These are phyloP conservation scores for Pseudogymnoascus sp. DNA, from an alignment of 2,329 filamentous ascomycete species.

Conservation along the genomic window DNA sequence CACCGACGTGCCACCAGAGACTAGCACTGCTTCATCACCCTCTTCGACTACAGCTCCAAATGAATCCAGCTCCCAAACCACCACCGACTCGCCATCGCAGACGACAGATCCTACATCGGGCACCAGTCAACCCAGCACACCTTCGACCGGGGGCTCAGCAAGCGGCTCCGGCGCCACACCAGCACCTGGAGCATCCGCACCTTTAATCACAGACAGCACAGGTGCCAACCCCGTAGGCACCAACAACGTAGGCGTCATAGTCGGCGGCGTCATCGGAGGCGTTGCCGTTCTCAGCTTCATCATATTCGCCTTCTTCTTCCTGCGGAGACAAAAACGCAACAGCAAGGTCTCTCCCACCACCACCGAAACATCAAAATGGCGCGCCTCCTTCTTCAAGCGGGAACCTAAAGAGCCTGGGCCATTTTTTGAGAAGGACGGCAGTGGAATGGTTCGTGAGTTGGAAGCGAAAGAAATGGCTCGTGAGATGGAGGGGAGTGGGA, in stretches of 20 bases:
- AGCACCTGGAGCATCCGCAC: not conserved
- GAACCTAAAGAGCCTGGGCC: not conserved
- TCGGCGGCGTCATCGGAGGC: constrained; percentile 31
- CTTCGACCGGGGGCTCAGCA: not conserved
- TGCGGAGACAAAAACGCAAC: constrained; percentile 3
- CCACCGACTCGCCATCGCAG: not conserved
- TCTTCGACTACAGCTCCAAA: not conserved
- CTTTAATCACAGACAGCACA: not conserved
- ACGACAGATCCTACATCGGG: not conserved
- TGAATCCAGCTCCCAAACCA: not conserved
- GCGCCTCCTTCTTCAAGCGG: not conserved
- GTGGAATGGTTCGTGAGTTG: not conserved
- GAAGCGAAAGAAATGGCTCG: not conserved
- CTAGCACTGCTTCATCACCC: not conserved
- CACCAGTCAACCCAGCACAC: not conserved
- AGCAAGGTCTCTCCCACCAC: not conserved
- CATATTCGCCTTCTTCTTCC: constrained; percentile 14
- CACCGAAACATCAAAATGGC: not conserved
- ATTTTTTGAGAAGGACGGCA: not conserved
- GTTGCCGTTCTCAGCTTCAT: constrained; percentile 29
- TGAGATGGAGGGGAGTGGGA: not conserved
- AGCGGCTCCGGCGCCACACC: not conserved
- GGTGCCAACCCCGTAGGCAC: not conserved
- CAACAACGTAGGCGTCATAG: constrained; percentile 28
- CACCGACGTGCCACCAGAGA: not conserved